Evolutionary conservation across 257 asterid species (phyloP).

Genomic region (Penstemon davidsonii): DNA sequence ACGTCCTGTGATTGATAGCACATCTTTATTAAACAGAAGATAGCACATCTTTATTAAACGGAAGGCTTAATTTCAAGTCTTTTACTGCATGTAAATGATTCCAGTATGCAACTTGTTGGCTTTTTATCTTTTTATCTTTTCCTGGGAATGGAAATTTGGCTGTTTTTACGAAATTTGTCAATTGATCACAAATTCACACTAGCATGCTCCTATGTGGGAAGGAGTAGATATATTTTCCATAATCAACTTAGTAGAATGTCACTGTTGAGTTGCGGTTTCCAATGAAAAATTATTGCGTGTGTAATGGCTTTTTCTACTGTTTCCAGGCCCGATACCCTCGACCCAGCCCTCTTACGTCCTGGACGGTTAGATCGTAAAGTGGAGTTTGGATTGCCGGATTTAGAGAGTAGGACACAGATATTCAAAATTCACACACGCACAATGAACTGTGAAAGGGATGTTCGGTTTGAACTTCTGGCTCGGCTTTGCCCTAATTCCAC

Average conservation of each 20-base stretch:
- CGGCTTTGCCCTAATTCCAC: constrained; percentile 98
- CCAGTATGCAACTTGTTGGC: too few relatives aligned
- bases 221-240: too few relatives aligned
- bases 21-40: too few relatives aligned
- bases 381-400: constrained; percentile 94
- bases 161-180: too few relatives aligned
- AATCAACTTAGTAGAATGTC: not conserved
- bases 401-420: constrained; percentile 77
- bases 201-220: too few relatives aligned
- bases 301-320: constrained; percentile 7
- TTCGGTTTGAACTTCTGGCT: constrained; percentile 79
- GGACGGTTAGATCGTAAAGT: constrained; percentile 94
- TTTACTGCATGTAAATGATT: too few relatives aligned
- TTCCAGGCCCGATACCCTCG: constrained; percentile 90
- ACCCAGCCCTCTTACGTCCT: constrained; percentile 91
- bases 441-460: constrained; percentile 78
- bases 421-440: constrained; percentile 81
- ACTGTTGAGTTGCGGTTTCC: not conserved
- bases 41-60: too few relatives aligned
- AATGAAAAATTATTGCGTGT: not conserved
- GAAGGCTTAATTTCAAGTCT: too few relatives aligned
- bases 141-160: not conserved
- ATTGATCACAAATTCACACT: too few relatives aligned
- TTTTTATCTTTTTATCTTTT: not conserved
- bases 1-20: too few relatives aligned